phyloP scores from a whole-genome alignment of 2,329 filamentous ascomycete species.

The Sarocladiaceae sp. region DNA sequence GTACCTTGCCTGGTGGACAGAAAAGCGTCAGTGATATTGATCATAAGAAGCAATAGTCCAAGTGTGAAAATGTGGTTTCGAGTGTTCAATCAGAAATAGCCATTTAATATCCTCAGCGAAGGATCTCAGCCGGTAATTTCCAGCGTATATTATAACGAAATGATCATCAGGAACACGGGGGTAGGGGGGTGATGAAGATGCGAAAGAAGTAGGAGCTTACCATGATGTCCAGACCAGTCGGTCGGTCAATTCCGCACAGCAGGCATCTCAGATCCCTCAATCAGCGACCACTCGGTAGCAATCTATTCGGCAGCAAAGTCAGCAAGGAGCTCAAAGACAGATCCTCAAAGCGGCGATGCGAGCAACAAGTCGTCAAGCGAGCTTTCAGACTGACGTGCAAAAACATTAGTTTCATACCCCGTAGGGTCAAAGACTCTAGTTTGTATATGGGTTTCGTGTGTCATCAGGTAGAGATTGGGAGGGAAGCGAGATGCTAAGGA shows the following conservation, averaged over 20 bases:
- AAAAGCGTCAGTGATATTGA: slow-evolving; percentile 27
- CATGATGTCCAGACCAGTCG: slow-evolving; percentile 10
- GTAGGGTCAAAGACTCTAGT: slow-evolving; percentile 95
- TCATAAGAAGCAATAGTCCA: neutral
- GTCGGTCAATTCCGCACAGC: neutral
- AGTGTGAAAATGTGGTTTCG: too few species aligned
- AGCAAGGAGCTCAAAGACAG: slow-evolving; percentile 10
- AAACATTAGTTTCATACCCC: slow-evolving; percentile 69
- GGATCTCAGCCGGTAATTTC: slow-evolving; percentile 93
- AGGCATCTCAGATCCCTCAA: slow-evolving; percentile 16
- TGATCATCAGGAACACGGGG: slow-evolving; percentile 51
- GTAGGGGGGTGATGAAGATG: neutral
- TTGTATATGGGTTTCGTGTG: slow-evolving; percentile 67
- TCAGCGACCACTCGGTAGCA: slow-evolving; percentile 21
- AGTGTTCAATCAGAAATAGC: slow-evolving; percentile 67
- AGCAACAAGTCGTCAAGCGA: slow-evolving; percentile 1
- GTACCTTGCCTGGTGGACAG: slow-evolving; percentile 26
- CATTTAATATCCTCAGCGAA: slow-evolving; percentile 75
- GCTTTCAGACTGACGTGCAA: slow-evolving; percentile 90
- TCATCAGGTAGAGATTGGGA: slow-evolving; percentile 59
- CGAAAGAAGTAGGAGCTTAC: slow-evolving; percentile 22
- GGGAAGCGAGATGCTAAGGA: slow-evolving; percentile 12
- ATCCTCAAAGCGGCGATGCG: slow-evolving; percentile 15
- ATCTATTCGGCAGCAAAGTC: neutral
- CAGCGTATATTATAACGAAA: slow-evolving; percentile 66